Conservation (phyloP, 768 basidiomycete species). For the Boletus subparvulus region DNA sequence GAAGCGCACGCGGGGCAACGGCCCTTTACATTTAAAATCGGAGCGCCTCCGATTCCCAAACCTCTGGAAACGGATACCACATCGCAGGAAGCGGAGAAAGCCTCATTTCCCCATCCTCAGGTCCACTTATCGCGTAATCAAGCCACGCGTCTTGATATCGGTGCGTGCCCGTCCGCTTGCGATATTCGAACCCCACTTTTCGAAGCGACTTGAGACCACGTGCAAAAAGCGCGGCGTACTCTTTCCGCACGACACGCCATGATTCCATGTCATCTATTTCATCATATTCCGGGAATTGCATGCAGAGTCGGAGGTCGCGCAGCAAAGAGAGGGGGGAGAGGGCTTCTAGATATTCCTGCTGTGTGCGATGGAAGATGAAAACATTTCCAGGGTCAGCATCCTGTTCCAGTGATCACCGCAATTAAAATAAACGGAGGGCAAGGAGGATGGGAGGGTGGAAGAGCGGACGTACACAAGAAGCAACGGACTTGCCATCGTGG, state of each 20-base stretch:
- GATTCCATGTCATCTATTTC: slow-evolving; percentile 32
- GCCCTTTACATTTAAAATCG: slow-evolving; percentile 19
- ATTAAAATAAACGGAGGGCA: slow-evolving; percentile 22
- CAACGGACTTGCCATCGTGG: slow-evolving; percentile 38
- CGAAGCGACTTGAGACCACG: slow-evolving; percentile 31
- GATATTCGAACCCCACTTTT: slow-evolving; percentile 37
- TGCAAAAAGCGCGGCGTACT: slow-evolving; percentile 32
- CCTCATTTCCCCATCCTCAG: slow-evolving; percentile 18
- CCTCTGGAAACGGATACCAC: slow-evolving; percentile 38
- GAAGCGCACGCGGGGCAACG: neutral
- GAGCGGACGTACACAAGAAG: slow-evolving; percentile 34
- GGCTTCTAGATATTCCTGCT: slow-evolving; percentile 38
- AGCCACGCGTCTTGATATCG: slow-evolving; percentile 38
- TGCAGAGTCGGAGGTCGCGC: slow-evolving; percentile 34
- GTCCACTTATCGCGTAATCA: slow-evolving; percentile 29
- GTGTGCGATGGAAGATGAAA: slow-evolving; percentile 26
- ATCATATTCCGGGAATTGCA: slow-evolving; percentile 38
- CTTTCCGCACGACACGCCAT: slow-evolving; percentile 30
- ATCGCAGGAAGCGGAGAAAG: slow-evolving; percentile 26
- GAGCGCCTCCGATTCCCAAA: slow-evolving; percentile 30
- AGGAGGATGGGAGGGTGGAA: slow-evolving; percentile 12
- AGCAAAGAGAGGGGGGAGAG: slow-evolving; percentile 28
- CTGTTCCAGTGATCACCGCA: slow-evolving; percentile 21
- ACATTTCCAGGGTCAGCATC: slow-evolving; percentile 31
- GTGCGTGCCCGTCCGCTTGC: slow-evolving; percentile 37